Evolutionary conservation across 345 rosid genomes (phyloP).

Genomic region (Corchorus olitorius): DNA sequence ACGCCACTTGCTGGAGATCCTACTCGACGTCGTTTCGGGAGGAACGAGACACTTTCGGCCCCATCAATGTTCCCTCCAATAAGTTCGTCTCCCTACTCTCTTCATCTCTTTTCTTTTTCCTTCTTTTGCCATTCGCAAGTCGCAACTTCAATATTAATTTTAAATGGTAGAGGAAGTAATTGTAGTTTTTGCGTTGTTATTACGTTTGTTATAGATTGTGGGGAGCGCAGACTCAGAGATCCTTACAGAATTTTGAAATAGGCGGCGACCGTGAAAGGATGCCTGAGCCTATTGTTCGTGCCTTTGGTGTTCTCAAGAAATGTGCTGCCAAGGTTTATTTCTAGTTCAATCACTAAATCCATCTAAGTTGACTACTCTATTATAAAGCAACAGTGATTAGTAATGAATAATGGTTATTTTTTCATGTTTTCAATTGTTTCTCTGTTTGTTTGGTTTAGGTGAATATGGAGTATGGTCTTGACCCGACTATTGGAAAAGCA

Average conservation of each 20-base stretch:
- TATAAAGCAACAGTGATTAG: not conserved
- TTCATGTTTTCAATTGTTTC: not conserved
- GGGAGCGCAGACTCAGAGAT: conserved; percentile 99
- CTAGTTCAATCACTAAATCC: not conserved
- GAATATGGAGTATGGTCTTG: conserved; percentile 93
- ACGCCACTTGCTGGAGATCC: conserved; percentile 51
- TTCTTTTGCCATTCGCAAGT: not conserved
- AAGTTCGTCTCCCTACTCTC: conserved; percentile 43
- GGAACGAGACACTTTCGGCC: conserved; percentile 92
- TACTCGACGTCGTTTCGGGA: conserved; percentile 73
- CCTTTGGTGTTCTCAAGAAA: conserved; percentile 91
- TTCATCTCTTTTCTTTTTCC: not conserved
- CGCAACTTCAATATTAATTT: not conserved
- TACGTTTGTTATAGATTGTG: conserved; percentile 51
- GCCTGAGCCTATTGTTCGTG: conserved; percentile 95
- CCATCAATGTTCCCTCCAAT: conserved; percentile 82
- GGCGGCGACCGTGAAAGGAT: conserved; percentile 92
- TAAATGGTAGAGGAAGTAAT: not conserved
- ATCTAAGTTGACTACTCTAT: too few relatives aligned
- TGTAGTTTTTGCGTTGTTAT: not conserved
- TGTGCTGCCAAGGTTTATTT: conserved; percentile 84
- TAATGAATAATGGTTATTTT: not conserved
- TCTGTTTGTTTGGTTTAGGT: conserved; percentile 44
- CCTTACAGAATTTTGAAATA: conserved; percentile 89
- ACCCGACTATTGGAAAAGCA: conserved; percentile 78